These are phyloP conservation scores for Peronosclerospora sorghi DNA, from an alignment of 352 stramenopile genomes.

Conservation along the genomic window DNA sequence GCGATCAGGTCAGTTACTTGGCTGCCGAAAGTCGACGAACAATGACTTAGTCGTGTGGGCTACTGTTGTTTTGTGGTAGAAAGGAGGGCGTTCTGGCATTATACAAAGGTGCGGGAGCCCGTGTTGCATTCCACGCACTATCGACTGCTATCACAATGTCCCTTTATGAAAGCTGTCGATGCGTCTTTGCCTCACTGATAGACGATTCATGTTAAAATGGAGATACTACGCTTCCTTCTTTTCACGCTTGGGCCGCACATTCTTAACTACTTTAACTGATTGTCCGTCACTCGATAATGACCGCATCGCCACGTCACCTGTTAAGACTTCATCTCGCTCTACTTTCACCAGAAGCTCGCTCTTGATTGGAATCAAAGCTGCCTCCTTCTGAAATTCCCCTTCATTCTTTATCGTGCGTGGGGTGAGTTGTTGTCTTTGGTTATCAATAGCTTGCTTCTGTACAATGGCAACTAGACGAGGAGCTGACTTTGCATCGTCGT, in stretches of 20 bases:
- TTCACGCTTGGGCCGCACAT: not conserved
- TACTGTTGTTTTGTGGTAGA: slow-evolving; percentile 22
- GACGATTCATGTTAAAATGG: slow-evolving; percentile 16
- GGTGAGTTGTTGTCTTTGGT: slow-evolving; percentile 4
- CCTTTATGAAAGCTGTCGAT: slow-evolving; percentile 87
- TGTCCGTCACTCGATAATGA: slow-evolving; percentile 18
- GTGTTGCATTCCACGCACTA: slow-evolving; percentile 92
- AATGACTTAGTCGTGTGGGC: slow-evolving; percentile 2
- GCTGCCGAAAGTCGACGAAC: not conserved
- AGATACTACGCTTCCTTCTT: slow-evolving; percentile 9
- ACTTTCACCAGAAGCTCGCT: slow-evolving; percentile 22
- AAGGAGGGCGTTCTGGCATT: slow-evolving; percentile 84
- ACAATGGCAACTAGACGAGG: slow-evolving; percentile 48
- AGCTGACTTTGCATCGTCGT: slow-evolving; percentile 26
- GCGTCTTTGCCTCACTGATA: slow-evolving; percentile 38
- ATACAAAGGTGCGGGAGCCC: slow-evolving; percentile 90
- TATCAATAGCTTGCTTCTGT: slow-evolving; percentile 20
- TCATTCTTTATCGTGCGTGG: not conserved
- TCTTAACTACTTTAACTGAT: slow-evolving; percentile 13
- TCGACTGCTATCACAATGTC: slow-evolving; percentile 96
- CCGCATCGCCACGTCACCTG: slow-evolving; percentile 16
- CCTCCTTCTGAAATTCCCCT: slow-evolving; percentile 2
- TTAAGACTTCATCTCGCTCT: slow-evolving; percentile 16
- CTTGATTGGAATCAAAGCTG: slow-evolving; percentile 13
- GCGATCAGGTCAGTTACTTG: slow-evolving; percentile 36